A percentile compares a stretch with the other conserved stretches of the same genome.
phyloP scores from a whole-genome alignment of 768 basidiomycete genomes.

The Pluteus cervinus region DNA sequence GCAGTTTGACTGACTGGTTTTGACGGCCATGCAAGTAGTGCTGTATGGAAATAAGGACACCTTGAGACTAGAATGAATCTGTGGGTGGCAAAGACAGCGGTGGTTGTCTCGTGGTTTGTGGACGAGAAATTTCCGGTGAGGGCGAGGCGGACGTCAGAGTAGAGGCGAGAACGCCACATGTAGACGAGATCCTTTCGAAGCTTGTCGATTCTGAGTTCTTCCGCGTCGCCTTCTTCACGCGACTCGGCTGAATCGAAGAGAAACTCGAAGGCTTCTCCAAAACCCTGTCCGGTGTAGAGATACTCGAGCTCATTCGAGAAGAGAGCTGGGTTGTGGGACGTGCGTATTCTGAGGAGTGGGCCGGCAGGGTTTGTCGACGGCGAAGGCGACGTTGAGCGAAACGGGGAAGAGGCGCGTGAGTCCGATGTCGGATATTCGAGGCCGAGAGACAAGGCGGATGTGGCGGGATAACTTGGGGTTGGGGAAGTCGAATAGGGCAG shows the following conservation, averaged over 20 bases:
- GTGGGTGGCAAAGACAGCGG: conserved; percentile 86
- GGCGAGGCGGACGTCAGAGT: conserved; percentile 84
- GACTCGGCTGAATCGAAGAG: conserved; percentile 67
- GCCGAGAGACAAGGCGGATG: conserved; percentile 57
- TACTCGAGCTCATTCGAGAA: conserved; percentile 92
- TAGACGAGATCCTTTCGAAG: conserved; percentile 90
- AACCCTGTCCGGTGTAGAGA: conserved; percentile 87
- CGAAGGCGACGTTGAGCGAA: conserved; percentile 41
- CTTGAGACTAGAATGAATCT: conserved; percentile 89
- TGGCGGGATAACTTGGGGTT: conserved; percentile 42
- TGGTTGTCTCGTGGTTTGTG: conserved; percentile 58
- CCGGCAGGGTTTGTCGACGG: conserved; percentile 36
- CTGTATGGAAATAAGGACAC: conserved; percentile 79
- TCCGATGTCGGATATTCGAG: conserved; percentile 28
- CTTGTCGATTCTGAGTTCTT: conserved; percentile 67
- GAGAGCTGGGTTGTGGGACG: conserved; percentile 68
- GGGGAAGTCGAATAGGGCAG: conserved; percentile 40
- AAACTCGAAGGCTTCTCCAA: conserved; percentile 85
- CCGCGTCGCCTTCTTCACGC: conserved; percentile 23
- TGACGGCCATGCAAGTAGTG: conserved; percentile 63
- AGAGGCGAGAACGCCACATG: conserved; percentile 95
- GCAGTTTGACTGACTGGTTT: conserved; percentile 18
- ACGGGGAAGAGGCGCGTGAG: conserved; percentile 28
- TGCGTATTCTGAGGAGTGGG: conserved; percentile 54
- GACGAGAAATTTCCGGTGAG: conserved; percentile 67